These are phyloP conservation scores for Backusella tuberculispora DNA, from an alignment of 192 early-diverging fungal species.

Conservation along the genomic window DNA sequence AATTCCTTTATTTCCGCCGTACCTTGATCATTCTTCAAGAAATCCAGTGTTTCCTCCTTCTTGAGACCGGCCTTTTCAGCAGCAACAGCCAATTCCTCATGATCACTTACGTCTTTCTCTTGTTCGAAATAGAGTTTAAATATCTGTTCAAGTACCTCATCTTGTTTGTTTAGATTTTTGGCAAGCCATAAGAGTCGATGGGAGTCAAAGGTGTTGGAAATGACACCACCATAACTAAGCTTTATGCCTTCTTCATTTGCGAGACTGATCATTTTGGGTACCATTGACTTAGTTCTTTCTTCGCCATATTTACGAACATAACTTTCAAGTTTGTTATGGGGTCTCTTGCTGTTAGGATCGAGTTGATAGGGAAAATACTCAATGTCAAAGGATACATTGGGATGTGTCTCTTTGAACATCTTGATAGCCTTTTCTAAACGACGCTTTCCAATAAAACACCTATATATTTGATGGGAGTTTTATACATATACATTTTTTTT, in stretches of 20 bases:
- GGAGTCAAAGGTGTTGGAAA: conserved; percentile 66
- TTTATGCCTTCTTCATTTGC: conserved; percentile 70
- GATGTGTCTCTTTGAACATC: conserved; percentile 49
- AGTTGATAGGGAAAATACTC: conserved; percentile 74
- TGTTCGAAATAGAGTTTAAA: conserved; percentile 76
- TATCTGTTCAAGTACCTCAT: conserved; percentile 62
- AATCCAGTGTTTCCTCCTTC: conserved; percentile 45
- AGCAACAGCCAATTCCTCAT: conserved; percentile 55
- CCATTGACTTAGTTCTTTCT: conserved; percentile 54
- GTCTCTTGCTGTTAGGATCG: conserved; percentile 56
- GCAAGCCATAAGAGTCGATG: conserved; percentile 71
- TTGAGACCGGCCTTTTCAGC: conserved; percentile 67
- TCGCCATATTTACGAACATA: conserved; percentile 74
- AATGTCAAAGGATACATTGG: conserved; percentile 60
- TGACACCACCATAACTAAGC: conserved; percentile 67
- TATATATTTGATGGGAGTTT: neutral
- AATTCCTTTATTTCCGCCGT: conserved; percentile 50
- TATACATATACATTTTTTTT: neutral
- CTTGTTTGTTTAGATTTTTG: conserved; percentile 51
- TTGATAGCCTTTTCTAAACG: conserved; percentile 66
- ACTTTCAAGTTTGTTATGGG: conserved; percentile 50
- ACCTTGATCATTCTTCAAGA: conserved; percentile 63
- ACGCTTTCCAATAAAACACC: conserved; percentile 77
- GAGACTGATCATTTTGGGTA: conserved; percentile 51
- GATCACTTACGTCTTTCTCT: conserved; percentile 65